Base-by-base conservation (phyloP, 1,284 basidiomycete genomes). In the Apiotrichum gamsii region DNA sequence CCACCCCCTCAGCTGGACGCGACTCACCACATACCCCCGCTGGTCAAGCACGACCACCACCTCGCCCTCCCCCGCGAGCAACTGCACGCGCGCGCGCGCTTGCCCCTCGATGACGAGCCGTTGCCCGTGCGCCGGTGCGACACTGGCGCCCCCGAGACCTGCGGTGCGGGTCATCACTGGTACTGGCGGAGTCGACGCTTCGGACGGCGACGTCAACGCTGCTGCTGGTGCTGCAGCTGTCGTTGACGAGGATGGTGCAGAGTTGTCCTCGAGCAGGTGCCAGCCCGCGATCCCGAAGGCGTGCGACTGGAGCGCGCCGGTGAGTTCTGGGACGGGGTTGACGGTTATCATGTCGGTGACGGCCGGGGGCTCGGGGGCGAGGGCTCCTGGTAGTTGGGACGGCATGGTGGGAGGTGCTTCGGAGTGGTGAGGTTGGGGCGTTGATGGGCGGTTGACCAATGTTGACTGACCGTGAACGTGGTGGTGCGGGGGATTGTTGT, bases 1-100 rank as follows among this genome's bases (percentile, higher is more conserved):
- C n/a, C n/a, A n/a, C n/a, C n/a, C n/a, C n/a, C n/a, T n/a, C n/a
- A n/a, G n/a, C n/a, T n/a, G n/a, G n/a, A n/a, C n/a, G n/a, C n/a
- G 13, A 61, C 64, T 52, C 46, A 70, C 67, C 0, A 61, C 63
- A 51, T 64, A 70, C 11, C 67, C 67, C 39, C 60, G 34, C 41
- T 38, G 36, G 47, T 62, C 61, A 6, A 70, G 53, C 23, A 39
- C 33, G 3, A 68, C 49, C 2, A 45, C 45, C 18, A 59, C 42
- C 39, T 41, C 41, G n/a, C 60, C 60, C 39, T 53, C 57, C 10
- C 38, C 56, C 15, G 44, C 53, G 24, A 60, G 21, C 18, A 62
- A 37, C 15, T 42, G 49, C 1, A 70, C 35, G 25, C 41, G 47
- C 15, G 54, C 61, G 19, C 51, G 39, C 16, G 30, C 5, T 8